Evolutionary conservation across 768 basidiomycete species (phyloP), one percentile per base, ranked within the genome.

Genomic region (Gloeopeniophorella convolvens): DNA sequence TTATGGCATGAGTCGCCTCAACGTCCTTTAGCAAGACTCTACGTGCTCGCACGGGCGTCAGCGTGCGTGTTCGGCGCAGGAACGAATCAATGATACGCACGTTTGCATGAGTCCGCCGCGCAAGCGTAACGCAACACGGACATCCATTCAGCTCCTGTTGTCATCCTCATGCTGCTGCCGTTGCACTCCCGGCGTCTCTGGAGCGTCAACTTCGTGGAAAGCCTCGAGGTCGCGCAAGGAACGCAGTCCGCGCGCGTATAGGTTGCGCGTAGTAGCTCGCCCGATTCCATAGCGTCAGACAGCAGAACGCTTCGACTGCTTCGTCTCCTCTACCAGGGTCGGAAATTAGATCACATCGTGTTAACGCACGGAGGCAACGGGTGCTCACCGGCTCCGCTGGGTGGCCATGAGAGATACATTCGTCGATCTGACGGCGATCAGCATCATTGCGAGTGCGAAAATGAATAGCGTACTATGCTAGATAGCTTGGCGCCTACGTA

Each of bases 11-110:
- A 47, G 94, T 90, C 59, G 83, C 78, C 51, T 89, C 82, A 0
- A 89, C 86, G 63, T 95, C 90, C 0, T 65, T 70, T 5, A 89
- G 70, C 2, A 85, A 72, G 28, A 94, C 90, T 61, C 79, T 82
- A 48, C n/a, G 12, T 1, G n/a, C 6, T 13, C 7, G 7, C 3
- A 37, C 15, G 43, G 33, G 13, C 28, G 30, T 20, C 16, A n/a
- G n/a, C n/a, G n/a, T n/a, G n/a, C n/a, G n/a, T n/a, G 26, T 23
- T 4, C 16, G 42, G 21, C 31, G 26, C 21, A 20, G 1, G 13
- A 7, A 33, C 16, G 31, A 4, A 27, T 15, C 10, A 11, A 53
- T 26, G 21, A n/a, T n/a, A 59, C 69, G 52, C 37, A 77, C 76
- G 68, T 71, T 36, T 69, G 58, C 30, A 67, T 68, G 3, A 90